Evolutionary conservation across 2,329 filamentous ascomycete species (phyloP), one percentile per base, ranked within the genome.

Genomic region (Tolypocladium inflatum): DNA sequence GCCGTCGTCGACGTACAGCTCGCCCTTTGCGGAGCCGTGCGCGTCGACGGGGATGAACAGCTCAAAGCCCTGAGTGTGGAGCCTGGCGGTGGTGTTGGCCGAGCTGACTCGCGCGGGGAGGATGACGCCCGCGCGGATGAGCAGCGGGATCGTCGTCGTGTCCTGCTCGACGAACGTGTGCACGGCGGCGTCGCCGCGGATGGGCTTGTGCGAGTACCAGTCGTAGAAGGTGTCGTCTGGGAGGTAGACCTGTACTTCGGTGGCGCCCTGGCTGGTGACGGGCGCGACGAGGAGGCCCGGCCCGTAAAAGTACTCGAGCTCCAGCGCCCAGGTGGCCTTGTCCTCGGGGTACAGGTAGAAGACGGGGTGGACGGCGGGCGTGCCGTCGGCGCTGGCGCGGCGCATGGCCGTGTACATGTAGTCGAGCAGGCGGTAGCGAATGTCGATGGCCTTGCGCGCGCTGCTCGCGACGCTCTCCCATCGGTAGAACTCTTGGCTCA

Each of bases 1-100:
- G 10, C 90, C 90, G 60, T 95, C 90, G 63, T 94, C 90, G 6
- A 94, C 73, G 68, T 92, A 94, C 58, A 94, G 75, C 55, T 78
- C 76, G 0, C 90, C 90, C 1, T 67, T 70, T 0, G 90, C 90
- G 8, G 74, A 81, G 3, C 86, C 88, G 55, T 87, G 74, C 1
- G 68, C 66, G 7, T 80, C 83, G 0, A 88, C 79, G 0, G 89
- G 86, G 51, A 95, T 79, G 41, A 93, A 66, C 55, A 95, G 74
- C 67, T 86, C 80, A 73, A 93, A 93, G 63, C 85, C 77, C 64
- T 88, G 76, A 63, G 82, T 78, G 48, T 87, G 78, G 42, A 89
- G 73, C 50, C 80, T 80, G 0, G 78, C 79, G 0, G 87, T 90
- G 0, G 87, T 90, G 73, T 84, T 84, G 38, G 81, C 80, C 15